Evolutionary conservation across 2,329 filamentous ascomycete species (phyloP), one percentile per base, ranked within the genome.

Genomic region (Sarocladiaceae sp.): DNA sequence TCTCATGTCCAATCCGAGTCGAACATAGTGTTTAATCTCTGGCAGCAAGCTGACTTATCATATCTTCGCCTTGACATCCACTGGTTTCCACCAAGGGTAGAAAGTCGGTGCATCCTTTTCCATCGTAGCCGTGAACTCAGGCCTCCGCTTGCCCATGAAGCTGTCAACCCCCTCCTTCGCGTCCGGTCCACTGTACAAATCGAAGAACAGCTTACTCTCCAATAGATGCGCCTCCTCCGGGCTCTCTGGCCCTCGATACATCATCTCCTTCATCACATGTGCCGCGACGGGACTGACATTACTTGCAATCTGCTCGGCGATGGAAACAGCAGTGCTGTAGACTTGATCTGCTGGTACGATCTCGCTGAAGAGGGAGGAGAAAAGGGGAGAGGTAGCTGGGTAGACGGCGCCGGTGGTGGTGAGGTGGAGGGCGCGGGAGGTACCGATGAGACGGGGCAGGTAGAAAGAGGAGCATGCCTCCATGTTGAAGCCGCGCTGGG

Each of bases 381-480:
- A 72, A 44, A 80, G 66, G 19, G 63, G 61, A 56, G 78, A 66
- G 1, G 58, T 55, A 13, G 71, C 68, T 3, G 65, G 64, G 55
- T 82, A 84, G 0, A 79, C 80, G 2, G 65, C 64, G 1, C 84
- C 85, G 0, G 83, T 88, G 3, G 83, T 85, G 33, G 78, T 68
- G 23, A 86, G 70, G 55, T 83, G 76, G 58, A 83, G 64, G 1
- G 83, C 82, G 50, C 75, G 72, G 12, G 73, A 74, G 45, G 74
- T 67, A 46, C 85, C 85, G 48, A 88, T 73, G 20, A 88, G 67
- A 0, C 82, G 74, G 2, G 85, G 84, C 27, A 89, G 69, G 67
- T 86, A 89, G 61, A 76, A 89, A 7, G 78, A 82, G 42, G 74
- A 80, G 56, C 77, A 82, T 1, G 82, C 83, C 62, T 90, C 85